Percentiles rank a stretch among this genome's conserved stretches.
Evolutionary conservation across 1,284 basidiomycete genomes (phyloP).

Genomic region (Pisolithus thermaeus): DNA sequence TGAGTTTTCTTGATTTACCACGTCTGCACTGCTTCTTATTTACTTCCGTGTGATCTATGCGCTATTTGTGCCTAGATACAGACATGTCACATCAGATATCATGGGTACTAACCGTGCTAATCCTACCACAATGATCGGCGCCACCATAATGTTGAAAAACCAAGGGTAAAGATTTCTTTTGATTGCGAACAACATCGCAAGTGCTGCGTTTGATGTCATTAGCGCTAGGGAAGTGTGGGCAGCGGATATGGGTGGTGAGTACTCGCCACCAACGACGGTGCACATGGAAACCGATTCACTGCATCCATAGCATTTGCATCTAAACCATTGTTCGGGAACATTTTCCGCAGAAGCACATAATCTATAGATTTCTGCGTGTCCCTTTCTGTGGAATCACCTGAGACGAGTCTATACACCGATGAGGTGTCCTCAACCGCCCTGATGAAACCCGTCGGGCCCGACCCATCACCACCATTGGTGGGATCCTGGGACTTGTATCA

Average conservation of each 20-base stretch:
- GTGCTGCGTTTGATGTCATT: slow-evolving; percentile 92
- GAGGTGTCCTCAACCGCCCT: too few species aligned
- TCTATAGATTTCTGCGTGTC: too few species aligned
- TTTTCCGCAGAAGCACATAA: too few species aligned
- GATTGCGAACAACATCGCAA: slow-evolving; percentile 93
- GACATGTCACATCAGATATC: slow-evolving; percentile 97
- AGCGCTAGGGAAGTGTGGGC: slow-evolving; percentile 87
- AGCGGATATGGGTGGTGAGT: too few species aligned
- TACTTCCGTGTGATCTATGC: slow-evolving; percentile 52
- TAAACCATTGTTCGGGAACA: too few species aligned
- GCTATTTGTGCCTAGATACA: slow-evolving; percentile 97
- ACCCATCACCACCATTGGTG: too few species aligned
- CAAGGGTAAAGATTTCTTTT: slow-evolving; percentile 65
- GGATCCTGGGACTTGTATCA: too few species aligned
- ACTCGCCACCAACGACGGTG: slow-evolving; percentile 21
- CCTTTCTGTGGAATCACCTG: too few species aligned
- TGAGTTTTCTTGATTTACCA: slow-evolving; percentile 32
- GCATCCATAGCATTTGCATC: too few species aligned
- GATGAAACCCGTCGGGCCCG: too few species aligned
- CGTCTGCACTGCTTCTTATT: neutral
- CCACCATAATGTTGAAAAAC: slow-evolving; percentile 99
- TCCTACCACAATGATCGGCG: slow-evolving; percentile 96
- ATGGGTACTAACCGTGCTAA: slow-evolving; percentile 98
- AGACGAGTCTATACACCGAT: too few species aligned
- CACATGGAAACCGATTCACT: too few species aligned